Conservation (phyloP, 257 asterid species). For the Mitragyna speciosa region DNA sequence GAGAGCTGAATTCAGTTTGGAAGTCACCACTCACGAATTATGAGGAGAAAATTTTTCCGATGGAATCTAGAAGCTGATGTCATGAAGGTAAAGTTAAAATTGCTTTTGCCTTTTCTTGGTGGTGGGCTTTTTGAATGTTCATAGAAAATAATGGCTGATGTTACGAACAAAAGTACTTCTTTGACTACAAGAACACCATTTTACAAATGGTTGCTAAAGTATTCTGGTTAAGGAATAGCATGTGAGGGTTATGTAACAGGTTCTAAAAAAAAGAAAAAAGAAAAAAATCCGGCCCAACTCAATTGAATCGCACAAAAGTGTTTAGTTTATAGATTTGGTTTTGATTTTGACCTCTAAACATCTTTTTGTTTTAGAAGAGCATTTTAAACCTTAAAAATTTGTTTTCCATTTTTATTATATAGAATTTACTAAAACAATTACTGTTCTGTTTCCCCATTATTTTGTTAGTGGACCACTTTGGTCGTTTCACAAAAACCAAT, state of each 20-base stretch:
- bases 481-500: too few relatives aligned
- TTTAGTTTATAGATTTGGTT: too few relatives aligned
- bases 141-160: neutral
- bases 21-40: too few relatives aligned
- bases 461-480: neutral
- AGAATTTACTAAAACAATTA: too few relatives aligned
- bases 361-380: neutral
- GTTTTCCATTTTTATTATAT: neutral
- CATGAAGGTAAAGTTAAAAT: neutral
- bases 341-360: neutral
- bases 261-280: neutral
- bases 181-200: neutral
- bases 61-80: neutral
- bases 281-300: neutral
- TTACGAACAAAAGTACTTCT: neutral
- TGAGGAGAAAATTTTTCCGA: neutral
- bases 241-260: neutral
- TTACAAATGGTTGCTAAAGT: neutral
- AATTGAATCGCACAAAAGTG: neutral
- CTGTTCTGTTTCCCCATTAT: too few relatives aligned
- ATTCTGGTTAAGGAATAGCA: neutral
- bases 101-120: neutral
- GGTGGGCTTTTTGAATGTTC: neutral
- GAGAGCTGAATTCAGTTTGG: neutral
- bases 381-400: too few relatives aligned